Evolutionary conservation across 2,329 filamentous ascomycete species (phyloP).

Genomic region (Penicillium griseofulvum): DNA sequence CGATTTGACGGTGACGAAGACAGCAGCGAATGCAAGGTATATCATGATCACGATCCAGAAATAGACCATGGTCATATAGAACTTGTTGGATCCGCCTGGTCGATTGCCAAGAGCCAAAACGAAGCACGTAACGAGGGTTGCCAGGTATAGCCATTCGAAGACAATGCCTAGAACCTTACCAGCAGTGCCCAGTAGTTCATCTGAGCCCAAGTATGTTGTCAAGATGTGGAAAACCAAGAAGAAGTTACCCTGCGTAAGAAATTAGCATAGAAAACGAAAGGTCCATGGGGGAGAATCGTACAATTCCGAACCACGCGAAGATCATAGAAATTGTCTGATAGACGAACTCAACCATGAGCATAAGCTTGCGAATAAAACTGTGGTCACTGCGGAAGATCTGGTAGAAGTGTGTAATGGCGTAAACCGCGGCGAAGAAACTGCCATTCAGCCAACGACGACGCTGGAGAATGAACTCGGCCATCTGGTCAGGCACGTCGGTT

Average conservation of each 20-base stretch:
- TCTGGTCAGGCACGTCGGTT: slow-evolving; percentile 91
- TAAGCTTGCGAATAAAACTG: slow-evolving; percentile 78
- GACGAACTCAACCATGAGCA: slow-evolving; percentile 86
- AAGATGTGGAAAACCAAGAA: slow-evolving; percentile 98
- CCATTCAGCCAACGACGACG: slow-evolving; percentile 97
- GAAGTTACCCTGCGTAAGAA: slow-evolving; percentile 67
- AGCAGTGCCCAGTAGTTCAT: slow-evolving; percentile 67
- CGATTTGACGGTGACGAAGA: slow-evolving; percentile 88
- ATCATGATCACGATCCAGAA: slow-evolving; percentile 97
- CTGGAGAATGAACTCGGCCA: slow-evolving; percentile 93
- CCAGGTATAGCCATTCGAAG: slow-evolving; percentile 95
- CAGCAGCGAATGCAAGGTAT: slow-evolving; percentile 89
- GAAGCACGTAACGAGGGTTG: slow-evolving; percentile 89
- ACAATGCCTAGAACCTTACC: slow-evolving; percentile 81
- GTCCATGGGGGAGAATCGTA: background rate
- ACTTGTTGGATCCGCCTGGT: slow-evolving; percentile 86
- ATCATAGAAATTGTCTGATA: slow-evolving; percentile 96
- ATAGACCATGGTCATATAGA: slow-evolving; percentile 96
- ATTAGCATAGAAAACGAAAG: background rate
- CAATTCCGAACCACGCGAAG: slow-evolving; percentile 95
- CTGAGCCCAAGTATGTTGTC: slow-evolving; percentile 74
- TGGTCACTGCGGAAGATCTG: slow-evolving; percentile 94
- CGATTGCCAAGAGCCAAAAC: slow-evolving; percentile 92
- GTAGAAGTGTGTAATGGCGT: slow-evolving; percentile 91
- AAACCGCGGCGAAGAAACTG: slow-evolving; percentile 96